Percentiles rank a stretch among this genome's conserved stretches.
Evolutionary conservation across 208 protist genomes (phyloP).

Genomic region (Entamoeba histolytica): DNA sequence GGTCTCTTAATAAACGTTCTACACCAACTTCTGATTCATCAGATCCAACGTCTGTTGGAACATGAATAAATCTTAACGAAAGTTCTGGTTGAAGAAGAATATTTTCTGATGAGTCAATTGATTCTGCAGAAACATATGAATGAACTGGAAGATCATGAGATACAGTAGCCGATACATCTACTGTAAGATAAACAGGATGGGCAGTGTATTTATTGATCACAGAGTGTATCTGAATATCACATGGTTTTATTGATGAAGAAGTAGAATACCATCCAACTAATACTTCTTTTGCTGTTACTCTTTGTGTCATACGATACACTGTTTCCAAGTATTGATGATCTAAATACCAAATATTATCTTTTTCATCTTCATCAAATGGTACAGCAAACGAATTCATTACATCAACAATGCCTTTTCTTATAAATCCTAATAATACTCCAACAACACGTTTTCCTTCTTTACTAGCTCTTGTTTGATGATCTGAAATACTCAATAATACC

Average conservation of each 20-base stretch:
- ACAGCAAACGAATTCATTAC: constrained; percentile 83
- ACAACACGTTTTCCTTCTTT: constrained; percentile 73
- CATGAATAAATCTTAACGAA: constrained; percentile 56
- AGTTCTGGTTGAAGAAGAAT: constrained; percentile 34
- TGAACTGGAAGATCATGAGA: not conserved
- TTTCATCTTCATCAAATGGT: constrained; percentile 93
- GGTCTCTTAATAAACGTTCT: constrained; percentile 90
- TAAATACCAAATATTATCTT: constrained; percentile 88
- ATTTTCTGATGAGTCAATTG: not conserved
- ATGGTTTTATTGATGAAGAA: not conserved
- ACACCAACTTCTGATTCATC: constrained; percentile 92
- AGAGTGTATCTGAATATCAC: constrained; percentile 15
- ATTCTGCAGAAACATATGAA: not conserved
- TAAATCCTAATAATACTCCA: constrained; percentile 66
- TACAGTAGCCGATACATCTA: not conserved
- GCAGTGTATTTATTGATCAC: constrained; percentile 10
- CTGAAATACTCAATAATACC: constrained; percentile 85
- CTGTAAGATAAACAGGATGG: not conserved
- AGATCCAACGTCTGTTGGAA: constrained; percentile 71
- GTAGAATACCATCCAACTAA: constrained; percentile 8
- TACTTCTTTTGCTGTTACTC: constrained; percentile 57
- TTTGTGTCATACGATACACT: constrained; percentile 92
- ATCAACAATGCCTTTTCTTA: constrained; percentile 47
- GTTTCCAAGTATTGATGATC: constrained; percentile 75
- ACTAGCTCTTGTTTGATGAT: constrained; percentile 69